phyloP scores from a whole-genome alignment of 2,329 filamentous ascomycete genomes.

The Cladosporium sp. region DNA sequence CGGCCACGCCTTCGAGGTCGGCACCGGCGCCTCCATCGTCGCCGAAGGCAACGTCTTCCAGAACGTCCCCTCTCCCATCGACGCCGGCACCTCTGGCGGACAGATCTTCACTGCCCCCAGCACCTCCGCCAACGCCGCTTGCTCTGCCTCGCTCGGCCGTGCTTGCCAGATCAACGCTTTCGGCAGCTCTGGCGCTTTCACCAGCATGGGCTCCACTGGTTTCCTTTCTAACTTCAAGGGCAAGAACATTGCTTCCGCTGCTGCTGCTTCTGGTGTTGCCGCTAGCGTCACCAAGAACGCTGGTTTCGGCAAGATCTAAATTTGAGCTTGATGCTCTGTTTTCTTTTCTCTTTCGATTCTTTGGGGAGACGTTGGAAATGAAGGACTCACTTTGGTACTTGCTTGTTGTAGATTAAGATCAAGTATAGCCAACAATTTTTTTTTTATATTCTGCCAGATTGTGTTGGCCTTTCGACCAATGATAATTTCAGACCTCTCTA shows the following conservation, averaged over 20 bases:
- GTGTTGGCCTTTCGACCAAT: not conserved
- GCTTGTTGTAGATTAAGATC: not conserved
- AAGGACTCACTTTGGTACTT: not conserved
- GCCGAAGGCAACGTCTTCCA: constrained; percentile 62
- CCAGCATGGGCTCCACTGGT: constrained; percentile 41
- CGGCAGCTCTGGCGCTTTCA: constrained; percentile 25
- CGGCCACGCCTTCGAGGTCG: constrained; percentile 57
- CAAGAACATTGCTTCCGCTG: constrained; percentile 55
- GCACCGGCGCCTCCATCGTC: constrained; percentile 45
- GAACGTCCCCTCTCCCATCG: constrained; percentile 50
- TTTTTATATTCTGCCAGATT: not conserved
- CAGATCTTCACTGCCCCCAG: constrained; percentile 44
- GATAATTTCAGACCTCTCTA: no score
- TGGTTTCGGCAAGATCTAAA: constrained; percentile 47
- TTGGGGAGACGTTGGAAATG: not conserved
- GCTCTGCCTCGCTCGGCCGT: constrained; percentile 48
- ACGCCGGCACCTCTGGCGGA: constrained; percentile 39
- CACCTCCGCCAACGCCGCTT: constrained; percentile 27
- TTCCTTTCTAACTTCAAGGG: constrained; percentile 56
- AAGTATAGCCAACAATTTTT: not conserved
- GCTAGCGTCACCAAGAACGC: constrained; percentile 45
- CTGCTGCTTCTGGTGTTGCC: constrained; percentile 36
- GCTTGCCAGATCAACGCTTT: constrained; percentile 52
- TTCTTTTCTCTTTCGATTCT: not conserved
- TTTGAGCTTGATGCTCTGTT: not conserved